Percentiles rank a stretch among this genome's conserved stretches.
Evolutionary conservation across 164 flowering plant species (phyloP).

Genomic region (Chimonanthus praecox): DNA sequence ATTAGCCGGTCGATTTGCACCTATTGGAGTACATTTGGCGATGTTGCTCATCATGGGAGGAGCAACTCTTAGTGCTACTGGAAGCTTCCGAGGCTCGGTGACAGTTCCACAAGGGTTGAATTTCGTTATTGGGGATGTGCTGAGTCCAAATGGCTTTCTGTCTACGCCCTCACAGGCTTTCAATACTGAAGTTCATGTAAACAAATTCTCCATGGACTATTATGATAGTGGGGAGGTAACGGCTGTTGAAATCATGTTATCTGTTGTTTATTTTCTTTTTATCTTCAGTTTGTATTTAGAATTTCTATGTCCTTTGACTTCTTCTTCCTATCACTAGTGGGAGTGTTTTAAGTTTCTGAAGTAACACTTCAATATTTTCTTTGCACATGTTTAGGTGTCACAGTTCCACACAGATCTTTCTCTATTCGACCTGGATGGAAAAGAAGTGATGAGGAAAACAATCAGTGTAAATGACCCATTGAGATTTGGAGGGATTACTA

Average conservation of each 20-base stretch:
- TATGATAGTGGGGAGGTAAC: constrained; percentile 89
- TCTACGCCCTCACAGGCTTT: constrained; percentile 77
- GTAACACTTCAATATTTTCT: background rate
- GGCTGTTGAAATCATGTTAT: background rate
- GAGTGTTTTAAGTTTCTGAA: background rate
- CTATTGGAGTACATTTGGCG: constrained; percentile 92
- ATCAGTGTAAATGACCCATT: constrained; percentile 94
- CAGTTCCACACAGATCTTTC: constrained; percentile 91
- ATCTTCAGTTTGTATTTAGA: background rate
- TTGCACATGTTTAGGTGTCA: constrained; percentile 42
- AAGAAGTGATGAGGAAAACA: constrained; percentile 91
- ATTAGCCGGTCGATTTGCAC: constrained; percentile 87
- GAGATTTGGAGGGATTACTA: constrained; percentile 83
- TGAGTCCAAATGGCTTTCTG: constrained; percentile 76
- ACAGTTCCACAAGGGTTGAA: constrained; percentile 97
- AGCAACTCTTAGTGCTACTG: constrained; percentile 83
- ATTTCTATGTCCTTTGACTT: background rate
- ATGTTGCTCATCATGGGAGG: constrained; percentile 93
- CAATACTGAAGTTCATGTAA: constrained; percentile 90
- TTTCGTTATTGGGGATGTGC: constrained; percentile 83
- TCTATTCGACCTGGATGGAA: constrained; percentile 64
- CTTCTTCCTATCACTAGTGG: background rate
- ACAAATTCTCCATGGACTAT: constrained; percentile 85
- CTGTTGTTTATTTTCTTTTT: background rate
- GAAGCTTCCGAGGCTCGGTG: constrained; percentile 88